A percentile compares a stretch with the other conserved stretches of the same genome.
Evolutionary conservation across 768 basidiomycete species (phyloP).

Genomic region (Russula virescens): DNA sequence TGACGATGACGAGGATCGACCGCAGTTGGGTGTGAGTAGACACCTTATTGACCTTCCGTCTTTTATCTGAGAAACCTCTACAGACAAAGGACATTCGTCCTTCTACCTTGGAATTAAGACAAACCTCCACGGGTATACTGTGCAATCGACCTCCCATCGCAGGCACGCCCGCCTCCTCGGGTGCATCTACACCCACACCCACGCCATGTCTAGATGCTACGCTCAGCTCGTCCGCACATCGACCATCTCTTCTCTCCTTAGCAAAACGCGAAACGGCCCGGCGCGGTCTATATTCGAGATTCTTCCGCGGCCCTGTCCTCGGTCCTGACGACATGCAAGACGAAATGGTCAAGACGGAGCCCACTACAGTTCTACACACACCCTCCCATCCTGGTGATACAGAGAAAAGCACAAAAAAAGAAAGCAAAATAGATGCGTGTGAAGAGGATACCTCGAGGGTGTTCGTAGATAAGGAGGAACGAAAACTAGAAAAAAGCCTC

Average conservation of each 20-base stretch:
- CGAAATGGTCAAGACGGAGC: conserved; percentile 5
- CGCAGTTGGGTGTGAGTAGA: conserved; percentile 17
- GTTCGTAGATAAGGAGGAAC: background rate
- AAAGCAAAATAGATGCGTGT: background rate
- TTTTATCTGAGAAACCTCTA: conserved; percentile 11
- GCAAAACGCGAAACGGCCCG: conserved; percentile 80
- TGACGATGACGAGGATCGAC: conserved; percentile 38
- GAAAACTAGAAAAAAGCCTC: conserved; percentile 10
- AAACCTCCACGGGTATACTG: conserved; percentile 70
- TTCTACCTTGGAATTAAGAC: conserved; percentile 36
- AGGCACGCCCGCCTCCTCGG: conserved; percentile 44
- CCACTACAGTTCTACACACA: background rate
- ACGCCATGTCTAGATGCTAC: conserved; percentile 34
- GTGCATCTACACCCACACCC: conserved; percentile 38
- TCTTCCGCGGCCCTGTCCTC: conserved; percentile 72
- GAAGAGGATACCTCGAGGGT: background rate
- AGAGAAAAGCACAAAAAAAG: conserved; percentile 6
- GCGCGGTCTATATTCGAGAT: conserved; percentile 67
- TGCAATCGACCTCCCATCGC: conserved; percentile 59
- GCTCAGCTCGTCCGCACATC: conserved; percentile 29
- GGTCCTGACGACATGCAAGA: conserved; percentile 38
- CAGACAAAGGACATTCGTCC: conserved; percentile 18
- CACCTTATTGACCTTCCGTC: no score
- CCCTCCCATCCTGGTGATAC: background rate
- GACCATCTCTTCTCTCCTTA: conserved; percentile 47